Evolutionary conservation across 2,329 filamentous ascomycete species (phyloP), one percentile per base, ranked within the genome.

Genomic region (Chaetomium strumarium): DNA sequence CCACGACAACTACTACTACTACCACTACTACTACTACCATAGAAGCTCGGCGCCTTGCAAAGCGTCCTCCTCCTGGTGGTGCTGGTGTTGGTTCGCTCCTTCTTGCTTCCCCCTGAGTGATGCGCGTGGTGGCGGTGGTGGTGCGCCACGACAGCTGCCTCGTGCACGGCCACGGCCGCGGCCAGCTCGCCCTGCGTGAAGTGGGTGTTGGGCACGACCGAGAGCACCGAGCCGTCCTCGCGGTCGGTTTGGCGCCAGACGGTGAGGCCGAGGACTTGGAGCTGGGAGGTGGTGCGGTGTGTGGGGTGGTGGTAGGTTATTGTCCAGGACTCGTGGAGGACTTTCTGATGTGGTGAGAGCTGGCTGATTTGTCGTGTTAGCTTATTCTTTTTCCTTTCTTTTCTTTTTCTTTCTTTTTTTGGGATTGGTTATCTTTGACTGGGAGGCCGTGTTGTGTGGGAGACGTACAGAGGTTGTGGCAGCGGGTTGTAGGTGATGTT

Each of bases 171-270:
- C 17, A 46, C 46, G 1, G 49, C 44, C 2, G 42, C 31, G 1
- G 39, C 52, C 10, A 61, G 55, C 34, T 60, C 59, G 17, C 30
- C 46, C 42, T 60, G 56, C 7, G 40, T 31, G 37, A 58, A 60
- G 36, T 60, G 59, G 12, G 55, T 46, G 49, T 61, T 60, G 30
- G 58, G 55, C 19, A 51, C 53, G 14, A 61, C 49, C 1, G 56
- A 56, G 2, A 58, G 24, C 13, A 63, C 48, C 13, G 55, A 58
- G 20, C 58, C 60, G 17, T 49, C 55, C 17, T 61, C 58, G 33
- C 46, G 43, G 12, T 45, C 51, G n/a, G 46, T 20, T n/a, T 37
- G 40, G 5, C 39, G 45, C 14, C 20, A 42, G 11, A 47, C 24
- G 37, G 46, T 52, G 38, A 52, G 5, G 36, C 46, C 52, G 10